Evolutionary conservation across 208 protist genomes (phyloP), one percentile per base, ranked within the genome.

Genomic region (Leishmania mexicana): DNA sequence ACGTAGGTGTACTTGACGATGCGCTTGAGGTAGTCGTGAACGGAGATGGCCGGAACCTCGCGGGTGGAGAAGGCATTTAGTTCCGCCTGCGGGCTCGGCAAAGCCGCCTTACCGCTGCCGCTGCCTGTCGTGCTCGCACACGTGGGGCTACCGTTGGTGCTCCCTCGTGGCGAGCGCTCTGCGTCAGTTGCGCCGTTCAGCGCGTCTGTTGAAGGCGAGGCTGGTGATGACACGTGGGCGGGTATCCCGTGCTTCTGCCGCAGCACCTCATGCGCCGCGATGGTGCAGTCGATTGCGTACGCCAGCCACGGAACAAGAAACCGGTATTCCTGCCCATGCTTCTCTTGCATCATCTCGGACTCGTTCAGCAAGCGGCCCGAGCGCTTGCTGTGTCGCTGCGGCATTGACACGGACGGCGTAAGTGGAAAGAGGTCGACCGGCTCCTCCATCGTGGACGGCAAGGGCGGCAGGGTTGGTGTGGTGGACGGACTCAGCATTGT

Each of bases 1-100:
- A 92, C 81, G 84, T 94, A 97, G 21, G 91, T 93, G 81, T 91
- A 89, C 75, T 95, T 87, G 51, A 88, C 85, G 19, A 97, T 85
- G 17, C 90, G 88, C 76, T 82, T 87, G 24, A 97, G 72, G 78
- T 94, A 96, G 65, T 94, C 90, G 62, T 81, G 60, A 15, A 96
- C 62, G 15, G 85, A 78, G 67, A 96, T 87, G 49, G 70, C 15
- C 0, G 90, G 87, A 24, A 81, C 84, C 38, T 83, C 81, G n/a
- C 64, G 68, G 2, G 87, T 92, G 38, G 86, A 83, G 81, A 93
- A 96, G 28, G 76, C 40, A 71, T 75, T 76, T 60, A 92, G 81
- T 21, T 65, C 54, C 7, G 85, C 58, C 45, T 81, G 78, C 45
- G 74, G 70, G 28, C 40, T 47, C 38, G 75, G n/a, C 75, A 80